Evolutionary conservation across 2,329 filamentous ascomycete species (phyloP), one percentile per base, ranked within the genome.

Genomic region (Ascochyta lentis): DNA sequence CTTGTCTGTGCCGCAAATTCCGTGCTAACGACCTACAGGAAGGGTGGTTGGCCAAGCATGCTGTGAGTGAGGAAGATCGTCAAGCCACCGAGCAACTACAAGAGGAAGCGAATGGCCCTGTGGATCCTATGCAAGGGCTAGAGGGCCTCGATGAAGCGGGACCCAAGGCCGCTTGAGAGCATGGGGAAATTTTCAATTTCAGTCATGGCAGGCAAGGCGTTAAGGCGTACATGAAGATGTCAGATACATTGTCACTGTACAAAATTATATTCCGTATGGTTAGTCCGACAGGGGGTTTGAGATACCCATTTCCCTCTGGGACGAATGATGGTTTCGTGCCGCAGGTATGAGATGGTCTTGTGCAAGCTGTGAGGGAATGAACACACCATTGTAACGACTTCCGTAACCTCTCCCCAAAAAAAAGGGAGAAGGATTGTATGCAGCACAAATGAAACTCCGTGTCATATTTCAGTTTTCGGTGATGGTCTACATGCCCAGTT

Each of bases 121-220:
- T 89, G 66, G 92, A 98, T 78, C 92, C 94, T 3, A 99, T 99
- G 95, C 92, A 97, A 78, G 94, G 93, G 31, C 80, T 99, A 6
- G 93, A 98, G 75, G 91, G 90, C 15, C 81, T 98, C 50, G 96
- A 98, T 77, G 91, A 98, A 67, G 96, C 94, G 51, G 96, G 96
- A 8, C 95, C 95, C 12, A 93, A 91, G 76, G 89, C 85, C 50
- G 87, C 86, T 70, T 95, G 23, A 42, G 26, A 10, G 38, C 6
- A 8, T 22, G 22, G 12, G 6, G 19, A 3, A 7, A 15, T 27
- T 16, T n/a, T 38, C 10, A 12, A 13, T 4, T 29, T 35, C 27
- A 35, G 29, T 34, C 16, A 53, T 19, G 31, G 41, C 37, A 44
- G 54, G 54, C 52, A 57, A 46, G 65, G 66, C 56, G 66, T 67